These are phyloP conservation scores for Pseudonitzschia pungens DNA, from an alignment of 108 stramenopile species.

Conservation along the genomic window DNA sequence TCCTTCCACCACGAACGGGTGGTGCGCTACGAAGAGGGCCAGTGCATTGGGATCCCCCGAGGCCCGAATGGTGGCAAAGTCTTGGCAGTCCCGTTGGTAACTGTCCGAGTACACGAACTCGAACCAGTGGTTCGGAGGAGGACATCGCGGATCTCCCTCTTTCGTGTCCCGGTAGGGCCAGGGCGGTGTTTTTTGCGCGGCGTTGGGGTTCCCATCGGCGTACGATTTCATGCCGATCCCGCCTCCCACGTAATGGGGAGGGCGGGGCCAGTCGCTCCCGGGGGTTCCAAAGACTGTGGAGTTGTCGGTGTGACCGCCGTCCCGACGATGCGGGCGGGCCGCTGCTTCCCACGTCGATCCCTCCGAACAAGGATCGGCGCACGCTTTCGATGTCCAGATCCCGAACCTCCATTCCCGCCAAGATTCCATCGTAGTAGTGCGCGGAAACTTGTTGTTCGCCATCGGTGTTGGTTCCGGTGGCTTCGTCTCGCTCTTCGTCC, in stretches of 20 bases:
- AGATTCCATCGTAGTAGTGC: conserved; percentile 17
- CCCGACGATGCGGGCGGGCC: conserved; percentile 19
- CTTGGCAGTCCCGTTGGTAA: conserved; percentile 47
- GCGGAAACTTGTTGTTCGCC: neutral
- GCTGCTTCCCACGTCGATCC: conserved; percentile 6
- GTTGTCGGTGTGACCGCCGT: conserved; percentile 26
- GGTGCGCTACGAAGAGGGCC: conserved; percentile 74
- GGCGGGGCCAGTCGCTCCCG: conserved; percentile 50
- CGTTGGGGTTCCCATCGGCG: conserved; percentile 14
- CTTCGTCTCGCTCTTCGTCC: conserved; percentile 29
- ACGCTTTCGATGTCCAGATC: conserved; percentile 63
- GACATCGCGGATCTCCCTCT: conserved; percentile 27
- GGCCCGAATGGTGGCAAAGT: conserved; percentile 36
- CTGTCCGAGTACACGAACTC: conserved; percentile 63
- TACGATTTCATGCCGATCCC: conserved; percentile 67
- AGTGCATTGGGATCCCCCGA: conserved; percentile 74
- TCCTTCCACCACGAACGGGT: conserved; percentile 69
- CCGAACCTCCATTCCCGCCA: conserved; percentile 38
- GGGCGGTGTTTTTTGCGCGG: conserved; percentile 30
- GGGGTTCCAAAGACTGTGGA: conserved; percentile 67
- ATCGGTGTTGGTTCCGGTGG: neutral
- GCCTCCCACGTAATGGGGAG: conserved; percentile 75
- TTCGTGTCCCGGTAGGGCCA: conserved; percentile 65
- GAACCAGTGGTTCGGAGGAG: conserved; percentile 47
- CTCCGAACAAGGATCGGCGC: conserved; percentile 59